Evolutionary conservation across 257 asterid genomes (phyloP), one percentile per base, ranked within the genome.

Genomic region (Solanum peruvianum): DNA sequence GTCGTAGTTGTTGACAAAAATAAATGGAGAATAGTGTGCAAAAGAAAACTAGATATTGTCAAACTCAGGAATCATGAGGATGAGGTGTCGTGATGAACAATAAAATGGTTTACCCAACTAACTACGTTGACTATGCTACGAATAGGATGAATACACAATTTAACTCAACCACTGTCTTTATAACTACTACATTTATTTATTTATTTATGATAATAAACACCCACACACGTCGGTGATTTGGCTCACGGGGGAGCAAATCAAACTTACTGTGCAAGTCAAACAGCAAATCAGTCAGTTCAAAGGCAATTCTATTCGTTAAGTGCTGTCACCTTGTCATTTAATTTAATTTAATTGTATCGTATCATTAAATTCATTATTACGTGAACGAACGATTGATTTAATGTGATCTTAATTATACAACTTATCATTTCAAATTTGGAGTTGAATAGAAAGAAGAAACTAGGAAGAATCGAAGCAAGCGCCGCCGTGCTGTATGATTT

Each of bases 301-400:
- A 18, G n/a, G 4, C n/a, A 56, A 56, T 56, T 56, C 11, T 56
- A 56, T 56, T 56, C 11, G 62, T 52, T 52, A 37, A 37, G 39
- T 37, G 52, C 6, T 45, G 52, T n/a, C n/a, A n/a, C n/a, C n/a
- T n/a, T n/a, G n/a, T n/a, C n/a, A n/a, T n/a, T n/a, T n/a, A n/a
- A n/a, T n/a, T n/a, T n/a, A n/a, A n/a, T n/a, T 35, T 35, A 0
- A 35, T 5, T 4, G 0, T 35, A 35, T 35, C 7, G 39, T 35
- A 35, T 35, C 7, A 35, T 33, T 33, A 4, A 33, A 33, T 33
- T 4, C 35, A 3, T 33, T 1, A 0, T 33, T 33, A 33, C 33
- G 33, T 33, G 5, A 33, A 33, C 5, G 5, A 33, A 33, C 3
- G 11, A 41, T 2, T 2, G 11, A 39, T 39, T 7, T 44, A 44